Base-by-base conservation (phyloP, 1,284 basidiomycete species). In the Afroboletus lepidellus region DNA sequence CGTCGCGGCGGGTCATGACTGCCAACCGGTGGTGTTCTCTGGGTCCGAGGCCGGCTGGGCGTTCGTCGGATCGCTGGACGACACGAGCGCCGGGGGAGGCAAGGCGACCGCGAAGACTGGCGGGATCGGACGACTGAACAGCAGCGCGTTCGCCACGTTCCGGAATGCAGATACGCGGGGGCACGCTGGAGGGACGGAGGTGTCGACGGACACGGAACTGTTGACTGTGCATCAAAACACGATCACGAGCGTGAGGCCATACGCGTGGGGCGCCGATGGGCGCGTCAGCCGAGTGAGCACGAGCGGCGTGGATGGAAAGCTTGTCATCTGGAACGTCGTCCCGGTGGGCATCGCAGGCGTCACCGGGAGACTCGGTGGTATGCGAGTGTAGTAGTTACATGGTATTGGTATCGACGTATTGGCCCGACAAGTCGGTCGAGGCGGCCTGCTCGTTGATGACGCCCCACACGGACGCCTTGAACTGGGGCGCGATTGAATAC, bases 141-240 rank as follows among this genome's bases (percentile, higher is more conserved):
- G 88, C 55, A 90, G 93, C 44, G 97, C 97, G 0, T 99, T 99
- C 76, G 92, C 94, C 64, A 85, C 92, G 34, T 99, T 99, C 85
- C 84, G 88, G 41, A 85, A 91, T 56, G 97, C 97, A 25, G 97
- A 99, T 67, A 84, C 83, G 50, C 85, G 93, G 45, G 97, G 97
- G 33, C 83, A 87, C 54, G 70, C 72, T 4, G 64, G 74, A 1
- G 69, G 68, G 1, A 64, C 68, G 1, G 69, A 71, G 1, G 70
- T 69, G 2, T 71, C 72, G 25, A 67, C 75, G 46, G 85, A 92
- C 65, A 89, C 87, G 12, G 90, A 90, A 69, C 75, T 92, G 56
- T 76, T 79, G 66, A 99, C 96, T 3, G 83, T 97, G 38, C 97
- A 99, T 71, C 96, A 98, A 78, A 99, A 99, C 75, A 97, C 95